phyloP scores from a whole-genome alignment of 2,329 filamentous ascomycete species.

The Cladosporium phlei region DNA sequence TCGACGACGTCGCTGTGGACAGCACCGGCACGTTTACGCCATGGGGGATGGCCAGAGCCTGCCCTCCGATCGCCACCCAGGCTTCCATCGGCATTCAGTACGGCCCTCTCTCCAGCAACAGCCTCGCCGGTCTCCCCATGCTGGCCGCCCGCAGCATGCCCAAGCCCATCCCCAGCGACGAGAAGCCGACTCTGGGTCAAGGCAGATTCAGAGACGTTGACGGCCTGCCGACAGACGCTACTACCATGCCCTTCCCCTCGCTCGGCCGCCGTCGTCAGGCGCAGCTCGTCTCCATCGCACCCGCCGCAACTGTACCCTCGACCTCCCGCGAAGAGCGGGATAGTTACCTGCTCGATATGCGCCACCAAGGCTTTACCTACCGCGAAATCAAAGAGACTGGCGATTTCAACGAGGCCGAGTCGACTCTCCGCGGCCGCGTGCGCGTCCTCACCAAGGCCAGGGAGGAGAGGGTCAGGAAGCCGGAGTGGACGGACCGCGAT shows the following conservation, averaged over 20 bases:
- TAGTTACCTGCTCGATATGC: constrained; percentile 48
- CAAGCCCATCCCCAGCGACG: neutral
- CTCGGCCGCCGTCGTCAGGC: neutral
- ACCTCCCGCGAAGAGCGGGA: constrained; percentile 16
- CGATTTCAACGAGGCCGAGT: constrained; percentile 60
- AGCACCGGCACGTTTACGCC: neutral
- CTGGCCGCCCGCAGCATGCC: neutral
- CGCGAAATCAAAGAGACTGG: constrained; percentile 56
- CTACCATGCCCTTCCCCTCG: neutral
- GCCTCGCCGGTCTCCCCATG: neutral
- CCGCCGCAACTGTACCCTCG: neutral
- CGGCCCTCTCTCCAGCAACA: neutral
- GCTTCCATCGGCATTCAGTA: neutral
- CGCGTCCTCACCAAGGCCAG: constrained; percentile 62
- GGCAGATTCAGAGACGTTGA: no score
- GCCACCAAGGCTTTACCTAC: constrained; percentile 57
- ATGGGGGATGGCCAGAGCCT: no score
- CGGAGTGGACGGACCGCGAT: constrained; percentile 59
- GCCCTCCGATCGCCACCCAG: neutral
- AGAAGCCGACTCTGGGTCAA: neutral
- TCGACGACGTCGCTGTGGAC: neutral
- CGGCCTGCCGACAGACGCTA: neutral
- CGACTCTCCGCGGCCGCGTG: constrained; percentile 65
- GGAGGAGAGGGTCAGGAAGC: constrained; percentile 59
- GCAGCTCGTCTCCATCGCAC: neutral